Base-by-base conservation (phyloP, 108 stramenopile genomes). In the Parmales sp. region DNA sequence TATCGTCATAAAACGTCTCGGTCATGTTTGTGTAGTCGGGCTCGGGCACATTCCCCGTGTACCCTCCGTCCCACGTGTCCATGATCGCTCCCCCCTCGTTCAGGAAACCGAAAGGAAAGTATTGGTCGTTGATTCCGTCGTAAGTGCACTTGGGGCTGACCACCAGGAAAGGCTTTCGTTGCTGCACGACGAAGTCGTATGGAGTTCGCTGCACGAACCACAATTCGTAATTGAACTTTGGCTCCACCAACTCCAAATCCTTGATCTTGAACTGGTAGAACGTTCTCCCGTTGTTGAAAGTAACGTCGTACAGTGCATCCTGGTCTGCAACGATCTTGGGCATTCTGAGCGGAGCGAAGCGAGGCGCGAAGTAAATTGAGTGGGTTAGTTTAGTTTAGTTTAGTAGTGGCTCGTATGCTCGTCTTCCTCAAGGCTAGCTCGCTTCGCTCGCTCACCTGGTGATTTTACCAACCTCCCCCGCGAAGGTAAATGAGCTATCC, bases 111-210 rank as follows among this genome's bases (percentile, higher is more conserved):
- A 68, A 88, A 0, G 87, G 87, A 67, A 81, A 86, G 74, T 87
- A 89, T 64, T 79, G 74, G 38, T 82, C 73, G 38, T 87, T 89
- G 38, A 78, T 71, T 8, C 67, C 46, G 75, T 89, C 88, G 70
- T 81, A 89, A 1, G 86, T 87, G 72, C 88, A 89, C n/a, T 76
- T 69, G 39, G 88, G 88, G 39, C 67, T 77, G 9, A 85, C 76
- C 3, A 87, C 85, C 23, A 76, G 66, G 39, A 85, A 82, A 0
- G 80, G 79, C 44, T 89, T 89, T 65, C 72, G 74, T 66, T 86
- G 83, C 63, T 87, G 78, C 19, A 89, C 69, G 34, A 80, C 66
- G 54, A 74, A 80, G 37, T 83, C 80, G 68, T 75, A 75, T 29
- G 71, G 69, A 22, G 83, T 85, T 34, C 82, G 48, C 37, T 81